These are phyloP conservation scores for Lentinula aciculospora DNA, from an alignment of 768 basidiomycete species.

Conservation along the genomic window DNA sequence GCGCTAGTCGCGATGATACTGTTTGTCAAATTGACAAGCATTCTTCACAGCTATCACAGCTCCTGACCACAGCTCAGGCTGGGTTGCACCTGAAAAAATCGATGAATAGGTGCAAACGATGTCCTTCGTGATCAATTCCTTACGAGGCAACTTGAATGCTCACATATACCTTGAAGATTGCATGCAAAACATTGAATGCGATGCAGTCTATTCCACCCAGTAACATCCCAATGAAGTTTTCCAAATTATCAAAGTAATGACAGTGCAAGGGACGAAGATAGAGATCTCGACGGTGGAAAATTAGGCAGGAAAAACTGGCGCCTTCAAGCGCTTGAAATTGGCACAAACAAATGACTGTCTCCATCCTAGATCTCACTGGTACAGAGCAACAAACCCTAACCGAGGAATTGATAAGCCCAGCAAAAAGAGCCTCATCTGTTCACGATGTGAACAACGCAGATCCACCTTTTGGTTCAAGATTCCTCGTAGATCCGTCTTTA, in stretches of 20 bases:
- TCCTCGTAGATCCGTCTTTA: slow-evolving; percentile 61
- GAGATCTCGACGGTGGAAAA: no score
- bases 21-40: no score
- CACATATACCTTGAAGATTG: background rate
- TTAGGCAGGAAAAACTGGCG: no score
- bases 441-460: slow-evolving; percentile 41
- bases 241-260: background rate
- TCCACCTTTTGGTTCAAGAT: slow-evolving; percentile 34
- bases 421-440: slow-evolving; percentile 46
- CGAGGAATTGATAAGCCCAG: no score
- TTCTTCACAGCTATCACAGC: background rate
- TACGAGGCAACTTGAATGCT: background rate
- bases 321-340: no score
- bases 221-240: background rate
- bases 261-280: no score
- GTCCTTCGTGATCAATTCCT: background rate
- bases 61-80: background rate
- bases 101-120: background rate
- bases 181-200: background rate
- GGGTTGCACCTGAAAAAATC: background rate
- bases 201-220: background rate
- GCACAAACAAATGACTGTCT: background rate
- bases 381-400: no score
- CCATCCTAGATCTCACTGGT: background rate
- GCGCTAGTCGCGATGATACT: no score